Evolutionary conservation across 2,329 filamentous ascomycete genomes (phyloP).

Genomic region (Periconia sp.): DNA sequence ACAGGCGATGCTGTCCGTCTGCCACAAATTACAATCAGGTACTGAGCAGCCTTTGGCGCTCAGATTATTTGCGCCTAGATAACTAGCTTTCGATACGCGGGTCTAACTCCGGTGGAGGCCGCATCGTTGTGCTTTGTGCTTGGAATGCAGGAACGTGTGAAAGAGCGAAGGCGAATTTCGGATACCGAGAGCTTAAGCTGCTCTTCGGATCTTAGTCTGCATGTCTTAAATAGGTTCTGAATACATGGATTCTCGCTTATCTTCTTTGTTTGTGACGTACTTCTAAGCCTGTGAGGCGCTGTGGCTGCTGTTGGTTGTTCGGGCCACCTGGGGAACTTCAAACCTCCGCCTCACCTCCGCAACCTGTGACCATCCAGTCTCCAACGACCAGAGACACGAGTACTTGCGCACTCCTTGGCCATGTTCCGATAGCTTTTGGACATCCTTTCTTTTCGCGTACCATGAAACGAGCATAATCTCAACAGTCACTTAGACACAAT

Average conservation of each 20-base stretch:
- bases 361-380: too few species aligned
- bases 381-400: background rate
- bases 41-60: too few species aligned
- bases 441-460: background rate
- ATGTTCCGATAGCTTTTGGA: background rate
- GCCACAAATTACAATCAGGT: too few species aligned
- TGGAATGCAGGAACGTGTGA: conserved; percentile 7
- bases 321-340: conserved; percentile 25
- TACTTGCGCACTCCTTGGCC: conserved; percentile 1
- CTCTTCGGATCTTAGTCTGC: conserved; percentile 13
- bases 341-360: conserved; percentile 38
- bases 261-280: conserved; percentile 31
- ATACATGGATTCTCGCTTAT: conserved; percentile 26
- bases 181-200: conserved; percentile 1
- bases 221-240: conserved; percentile 25
- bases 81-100: too few species aligned
- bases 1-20: too few species aligned
- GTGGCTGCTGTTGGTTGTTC: conserved; percentile 35
- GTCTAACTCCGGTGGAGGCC: too few species aligned
- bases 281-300: conserved; percentile 15
- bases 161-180: conserved; percentile 6
- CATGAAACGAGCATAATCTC: conserved; percentile 23
- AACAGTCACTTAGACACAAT: background rate
- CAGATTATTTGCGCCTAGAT: too few species aligned
- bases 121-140: too few species aligned